Evolutionary conservation across 805 yeast species (phyloP).

Genomic region (Candida patagonica): DNA sequence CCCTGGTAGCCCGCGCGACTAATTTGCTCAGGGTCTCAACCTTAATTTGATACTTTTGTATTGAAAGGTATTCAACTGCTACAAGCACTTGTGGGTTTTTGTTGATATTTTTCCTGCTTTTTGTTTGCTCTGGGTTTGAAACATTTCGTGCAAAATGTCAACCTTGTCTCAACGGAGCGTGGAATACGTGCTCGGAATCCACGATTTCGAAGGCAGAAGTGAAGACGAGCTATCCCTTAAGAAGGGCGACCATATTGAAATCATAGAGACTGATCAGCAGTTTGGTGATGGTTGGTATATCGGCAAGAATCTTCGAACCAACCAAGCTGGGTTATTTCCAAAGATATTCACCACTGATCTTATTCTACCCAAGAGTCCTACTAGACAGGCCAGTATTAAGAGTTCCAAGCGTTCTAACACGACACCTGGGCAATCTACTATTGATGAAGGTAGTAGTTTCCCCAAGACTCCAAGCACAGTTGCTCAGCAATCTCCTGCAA

Average conservation of each 20-base stretch:
- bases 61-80: no score
- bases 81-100: no score
- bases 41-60: no score
- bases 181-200: conserved; percentile 35
- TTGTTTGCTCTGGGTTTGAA: no score
- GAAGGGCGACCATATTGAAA: conserved; percentile 80
- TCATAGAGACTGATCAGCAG: conserved; percentile 85
- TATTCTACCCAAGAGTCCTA: conserved; percentile 8
- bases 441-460: neutral
- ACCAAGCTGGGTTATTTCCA: conserved; percentile 82
- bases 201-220: conserved; percentile 76
- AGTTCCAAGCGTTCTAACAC: neutral
- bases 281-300: conserved; percentile 97
- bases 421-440: neutral
- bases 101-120: neutral
- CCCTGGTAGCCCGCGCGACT: no score
- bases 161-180: no score
- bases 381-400: neutral
- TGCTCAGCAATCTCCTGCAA: no score
- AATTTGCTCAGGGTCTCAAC: no score
- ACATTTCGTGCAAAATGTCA: no score
- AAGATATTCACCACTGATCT: conserved; percentile 66
- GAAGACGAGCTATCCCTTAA: conserved; percentile 80
- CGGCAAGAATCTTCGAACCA: conserved; percentile 65
- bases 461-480: no score